A percentile compares a stretch with the other conserved stretches of the same genome.
Evolutionary conservation across 2,329 filamentous ascomycete species (phyloP).

Genomic region (Alternaria postmessia): DNA sequence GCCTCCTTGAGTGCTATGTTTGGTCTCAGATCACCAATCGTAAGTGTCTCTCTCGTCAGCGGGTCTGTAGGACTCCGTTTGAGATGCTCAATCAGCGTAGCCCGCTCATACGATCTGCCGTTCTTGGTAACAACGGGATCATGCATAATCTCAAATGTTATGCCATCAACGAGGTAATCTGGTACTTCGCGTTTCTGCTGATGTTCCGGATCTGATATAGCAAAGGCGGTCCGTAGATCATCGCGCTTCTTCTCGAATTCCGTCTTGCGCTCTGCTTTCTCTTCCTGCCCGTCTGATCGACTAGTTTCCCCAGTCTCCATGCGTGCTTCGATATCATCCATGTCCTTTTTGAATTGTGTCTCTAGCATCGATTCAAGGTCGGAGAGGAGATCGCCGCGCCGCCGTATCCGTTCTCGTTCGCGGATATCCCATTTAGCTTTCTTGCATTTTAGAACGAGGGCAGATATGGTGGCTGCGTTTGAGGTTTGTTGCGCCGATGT

Average conservation of each 20-base stretch:
- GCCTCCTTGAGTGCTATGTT: constrained; percentile 84
- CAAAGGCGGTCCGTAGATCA: constrained; percentile 57
- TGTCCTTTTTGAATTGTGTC: constrained; percentile 42
- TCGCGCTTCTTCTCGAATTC: constrained; percentile 53
- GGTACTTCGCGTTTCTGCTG: constrained; percentile 66
- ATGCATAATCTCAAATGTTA: constrained; percentile 76
- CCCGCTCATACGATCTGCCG: constrained; percentile 88
- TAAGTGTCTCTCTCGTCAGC: constrained; percentile 78
- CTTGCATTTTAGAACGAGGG: constrained; percentile 79
- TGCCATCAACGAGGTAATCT: constrained; percentile 79
- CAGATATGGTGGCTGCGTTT: constrained; percentile 74
- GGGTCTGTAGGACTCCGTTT: constrained; percentile 79
- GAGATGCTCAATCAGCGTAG: constrained; percentile 85
- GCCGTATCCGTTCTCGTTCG: constrained; percentile 68
- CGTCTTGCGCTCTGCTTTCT: constrained; percentile 56
- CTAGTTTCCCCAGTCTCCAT: constrained; percentile 50
- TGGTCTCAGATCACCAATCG: constrained; percentile 73
- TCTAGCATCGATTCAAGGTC: constrained; percentile 62
- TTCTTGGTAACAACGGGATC: constrained; percentile 78
- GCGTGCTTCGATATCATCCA: constrained; percentile 51
- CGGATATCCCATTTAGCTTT: constrained; percentile 83
- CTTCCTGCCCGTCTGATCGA: constrained; percentile 56
- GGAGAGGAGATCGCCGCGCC: constrained; percentile 65
- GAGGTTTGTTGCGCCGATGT: constrained; percentile 65
- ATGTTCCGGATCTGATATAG: constrained; percentile 56